Evolutionary conservation across 257 asterid genomes (phyloP).

Genomic region (Voacanga thouarsii): DNA sequence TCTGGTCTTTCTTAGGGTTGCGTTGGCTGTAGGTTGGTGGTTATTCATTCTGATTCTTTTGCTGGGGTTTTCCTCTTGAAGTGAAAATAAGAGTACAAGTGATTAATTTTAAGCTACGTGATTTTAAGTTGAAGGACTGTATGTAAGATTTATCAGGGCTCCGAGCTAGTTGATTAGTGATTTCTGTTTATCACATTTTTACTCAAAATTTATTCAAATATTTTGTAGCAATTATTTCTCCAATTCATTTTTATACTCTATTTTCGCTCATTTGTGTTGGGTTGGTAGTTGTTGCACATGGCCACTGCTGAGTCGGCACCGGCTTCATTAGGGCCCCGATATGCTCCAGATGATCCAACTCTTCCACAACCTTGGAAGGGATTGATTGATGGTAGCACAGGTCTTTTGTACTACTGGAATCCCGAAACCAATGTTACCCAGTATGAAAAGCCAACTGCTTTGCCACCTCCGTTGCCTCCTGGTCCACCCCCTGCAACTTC

Average conservation of each 20-base stretch:
- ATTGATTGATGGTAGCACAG: constrained; percentile 76
- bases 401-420: constrained; percentile 78
- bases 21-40: background rate
- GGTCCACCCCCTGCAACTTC: constrained; percentile 62
- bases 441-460: constrained; percentile 66
- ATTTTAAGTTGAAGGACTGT: background rate
- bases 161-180: background rate
- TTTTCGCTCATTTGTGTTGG: background rate
- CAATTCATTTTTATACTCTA: background rate
- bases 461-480: constrained; percentile 66
- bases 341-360: constrained; percentile 89
- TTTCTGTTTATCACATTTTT: background rate
- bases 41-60: background rate
- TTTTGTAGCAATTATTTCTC: background rate
- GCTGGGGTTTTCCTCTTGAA: background rate
- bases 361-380: constrained; percentile 96
- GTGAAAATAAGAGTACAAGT: background rate
- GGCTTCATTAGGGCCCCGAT: constrained; percentile 64
- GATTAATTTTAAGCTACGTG: background rate
- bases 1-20: background rate
- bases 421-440: constrained; percentile 88
- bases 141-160: no score
- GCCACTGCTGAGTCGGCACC: constrained; percentile 66
- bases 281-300: constrained; percentile 34
- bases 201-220: background rate